A percentile compares a stretch with the other conserved stretches of the same genome.
These are phyloP conservation scores for Ophiostoma angusticollis DNA, from an alignment of 2,329 filamentous ascomycete genomes.

Conservation along the genomic window DNA sequence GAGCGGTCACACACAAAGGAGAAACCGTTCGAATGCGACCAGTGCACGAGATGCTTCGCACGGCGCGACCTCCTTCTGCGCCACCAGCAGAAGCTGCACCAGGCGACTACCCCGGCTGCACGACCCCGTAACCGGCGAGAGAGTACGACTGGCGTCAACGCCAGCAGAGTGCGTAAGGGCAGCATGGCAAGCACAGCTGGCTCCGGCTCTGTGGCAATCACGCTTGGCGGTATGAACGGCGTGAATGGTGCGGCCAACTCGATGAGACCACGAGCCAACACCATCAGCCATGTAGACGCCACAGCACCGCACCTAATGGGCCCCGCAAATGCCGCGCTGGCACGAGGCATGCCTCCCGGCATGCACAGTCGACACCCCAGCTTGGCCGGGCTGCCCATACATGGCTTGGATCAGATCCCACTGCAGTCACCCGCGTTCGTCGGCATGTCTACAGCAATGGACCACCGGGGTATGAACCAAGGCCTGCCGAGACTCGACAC, in stretches of 20 bases:
- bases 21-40: constrained; percentile 95
- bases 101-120: constrained; percentile 77
- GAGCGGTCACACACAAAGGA: constrained; percentile 98
- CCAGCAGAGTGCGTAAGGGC: constrained; percentile 78
- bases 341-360: constrained; percentile 31
- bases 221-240: background rate
- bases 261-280: constrained; percentile 86
- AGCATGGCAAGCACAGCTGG: constrained; percentile 56
- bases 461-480: constrained; percentile 52
- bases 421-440: constrained; percentile 38
- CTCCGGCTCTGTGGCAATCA: constrained; percentile 26
- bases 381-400: constrained; percentile 52
- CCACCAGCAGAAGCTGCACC: constrained; percentile 97
- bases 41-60: constrained; percentile 90
- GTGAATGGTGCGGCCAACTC: constrained; percentile 29
- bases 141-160: constrained; percentile 62
- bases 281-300: constrained; percentile 84
- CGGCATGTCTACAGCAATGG: constrained; percentile 57
- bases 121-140: constrained; percentile 80
- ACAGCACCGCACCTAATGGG: constrained; percentile 60
- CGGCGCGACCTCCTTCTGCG: constrained; percentile 80
- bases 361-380: constrained; percentile 63
- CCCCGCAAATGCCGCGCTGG: constrained; percentile 41
- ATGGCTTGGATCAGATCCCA: constrained; percentile 36
- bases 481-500: constrained; percentile 77